Evolutionary conservation across 129 eudicot genomes (phyloP), one percentile per base, ranked within the genome.

Genomic region (Helianthus tuberosus): DNA sequence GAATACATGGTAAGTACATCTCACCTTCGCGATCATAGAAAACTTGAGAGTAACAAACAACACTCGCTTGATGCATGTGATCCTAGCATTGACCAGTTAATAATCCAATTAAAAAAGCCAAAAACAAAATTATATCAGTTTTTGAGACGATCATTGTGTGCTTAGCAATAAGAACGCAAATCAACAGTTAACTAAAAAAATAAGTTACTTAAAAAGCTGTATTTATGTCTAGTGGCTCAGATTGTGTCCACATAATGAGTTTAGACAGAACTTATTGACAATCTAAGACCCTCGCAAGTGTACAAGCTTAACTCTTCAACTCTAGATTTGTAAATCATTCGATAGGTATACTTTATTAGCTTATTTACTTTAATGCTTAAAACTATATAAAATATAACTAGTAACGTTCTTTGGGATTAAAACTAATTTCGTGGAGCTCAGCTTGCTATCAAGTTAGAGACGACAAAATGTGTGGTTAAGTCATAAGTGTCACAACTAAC

Each of bases 21-120:
- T 85, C 75, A 92, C 98, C 98, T 74, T 88, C 94, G 65, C 95
- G 92, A 63, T 93, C 96, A 60, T 89, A 91, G 59, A 83, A 89
- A 60, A 93, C 95, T 80, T 93, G 90, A 71, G 98, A 87, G 72
- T 89, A 93, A 71, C 98, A 87, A 71, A 93, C 98, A 75, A 89
- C 98, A 39, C 98, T 96, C 72, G 98, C 98, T 71, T 81, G 88
- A 57, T 96, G 89, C 98, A 93, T 89, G 86, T 93, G 98, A 86
- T 93, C 98, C 98, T 93, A 74, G 43, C 41, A 80, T 46, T 49
- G 48, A 6, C 47, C 69, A 66, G 35, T 12, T 16, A 7, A 3
- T 39, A 64, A 41, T 60, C 49, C 17, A 70, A 35, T 75, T 36
- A 66, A 13, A 11, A 74, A 57, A 47, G 44, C n/a, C 57, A 68